A percentile compares a stretch with the other conserved stretches of the same genome.
Conservation (phyloP, 345 rosid species). For the Gossypium stocksii region DNA sequence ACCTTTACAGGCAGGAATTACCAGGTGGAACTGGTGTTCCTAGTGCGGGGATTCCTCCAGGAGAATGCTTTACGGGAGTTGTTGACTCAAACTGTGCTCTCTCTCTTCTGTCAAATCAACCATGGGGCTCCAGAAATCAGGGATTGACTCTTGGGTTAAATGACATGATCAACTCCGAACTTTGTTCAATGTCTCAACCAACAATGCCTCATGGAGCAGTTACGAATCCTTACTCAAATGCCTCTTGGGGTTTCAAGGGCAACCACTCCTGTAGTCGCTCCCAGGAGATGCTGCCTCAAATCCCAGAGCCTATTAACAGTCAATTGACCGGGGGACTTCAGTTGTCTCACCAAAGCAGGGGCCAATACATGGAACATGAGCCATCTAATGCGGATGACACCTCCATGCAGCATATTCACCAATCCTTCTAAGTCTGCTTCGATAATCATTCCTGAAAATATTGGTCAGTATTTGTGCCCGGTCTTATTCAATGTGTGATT, state of each 20-base stretch:
- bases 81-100: conserved; percentile 88
- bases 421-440: conserved; percentile 43
- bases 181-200: conserved; percentile 42
- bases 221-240: conserved; percentile 40
- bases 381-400: conserved; percentile 48
- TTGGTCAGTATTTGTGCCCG: background rate
- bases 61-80: conserved; percentile 64
- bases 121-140: conserved; percentile 46
- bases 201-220: conserved; percentile 36
- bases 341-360: conserved; percentile 47
- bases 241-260: conserved; percentile 56
- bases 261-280: conserved; percentile 33
- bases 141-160: conserved; percentile 32
- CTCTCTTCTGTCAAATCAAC: conserved; percentile 99
- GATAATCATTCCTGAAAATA: background rate
- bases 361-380: conserved; percentile 53
- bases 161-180: conserved; percentile 36
- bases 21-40: conserved; percentile 46
- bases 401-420: conserved; percentile 58
- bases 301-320: conserved; percentile 8
- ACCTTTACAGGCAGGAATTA: conserved; percentile 19
- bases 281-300: conserved; percentile 34
- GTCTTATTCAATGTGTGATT: background rate
- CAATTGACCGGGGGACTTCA: conserved; percentile 50
- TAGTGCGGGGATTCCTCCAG: conserved; percentile 43